These are phyloP conservation scores for Suillus occidentalis DNA, from an alignment of 768 basidiomycete genomes.

Conservation along the genomic window DNA sequence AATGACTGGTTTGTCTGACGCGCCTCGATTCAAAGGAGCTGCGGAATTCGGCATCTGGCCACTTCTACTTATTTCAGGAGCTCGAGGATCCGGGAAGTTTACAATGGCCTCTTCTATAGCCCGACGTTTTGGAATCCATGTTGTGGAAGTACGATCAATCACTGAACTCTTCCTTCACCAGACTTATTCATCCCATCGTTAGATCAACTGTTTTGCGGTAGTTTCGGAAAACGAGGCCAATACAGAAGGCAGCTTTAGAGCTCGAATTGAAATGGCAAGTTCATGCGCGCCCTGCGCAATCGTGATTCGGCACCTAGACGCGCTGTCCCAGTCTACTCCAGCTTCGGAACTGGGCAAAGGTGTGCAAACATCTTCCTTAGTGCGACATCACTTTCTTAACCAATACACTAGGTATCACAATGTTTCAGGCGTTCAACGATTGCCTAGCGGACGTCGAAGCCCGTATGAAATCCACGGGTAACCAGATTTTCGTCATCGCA, in stretches of 20 bases:
- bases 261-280: slow-evolving; percentile 74
- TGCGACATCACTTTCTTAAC: slow-evolving; percentile 1
- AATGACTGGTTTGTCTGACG: slow-evolving; percentile 57
- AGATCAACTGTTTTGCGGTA: slow-evolving; percentile 88
- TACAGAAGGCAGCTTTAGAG: slow-evolving; percentile 70
- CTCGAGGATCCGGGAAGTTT: slow-evolving; percentile 80
- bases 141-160: slow-evolving; percentile 60
- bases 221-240: slow-evolving; percentile 75
- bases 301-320: slow-evolving; percentile 78
- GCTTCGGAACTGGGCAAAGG: slow-evolving; percentile 64
- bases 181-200: neutral
- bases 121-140: slow-evolving; percentile 67
- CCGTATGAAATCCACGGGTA: slow-evolving; percentile 62
- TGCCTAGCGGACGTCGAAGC: slow-evolving; percentile 50
- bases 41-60: slow-evolving; percentile 63
- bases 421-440: slow-evolving; percentile 60
- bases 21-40: slow-evolving; percentile 57
- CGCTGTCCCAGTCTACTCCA: slow-evolving; percentile 70
- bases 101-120: slow-evolving; percentile 58
- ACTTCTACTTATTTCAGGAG: slow-evolving; percentile 76
- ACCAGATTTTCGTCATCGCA: slow-evolving; percentile 72
- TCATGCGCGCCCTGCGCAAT: slow-evolving; percentile 84
- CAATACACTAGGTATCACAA: slow-evolving; percentile 48
- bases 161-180: neutral
- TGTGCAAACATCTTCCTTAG: slow-evolving; percentile 23